A percentile compares a stretch with the other conserved stretches of the same genome.
These are phyloP conservation scores for Dimargaris verticillata DNA, from an alignment of 192 early-diverging fungal genomes.

Conservation along the genomic window DNA sequence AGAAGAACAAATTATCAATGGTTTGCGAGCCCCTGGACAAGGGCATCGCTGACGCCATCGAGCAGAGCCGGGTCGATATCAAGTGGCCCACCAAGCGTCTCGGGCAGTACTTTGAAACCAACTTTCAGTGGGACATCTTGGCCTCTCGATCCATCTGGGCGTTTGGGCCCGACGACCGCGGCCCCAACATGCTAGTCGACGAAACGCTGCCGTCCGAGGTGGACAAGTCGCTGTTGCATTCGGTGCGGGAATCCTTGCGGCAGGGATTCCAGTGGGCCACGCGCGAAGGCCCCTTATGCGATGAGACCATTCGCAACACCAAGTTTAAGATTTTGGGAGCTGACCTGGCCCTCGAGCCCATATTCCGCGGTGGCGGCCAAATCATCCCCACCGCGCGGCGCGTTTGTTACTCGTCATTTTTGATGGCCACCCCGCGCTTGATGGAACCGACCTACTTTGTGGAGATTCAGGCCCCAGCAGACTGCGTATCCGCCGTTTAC, in stretches of 20 bases:
- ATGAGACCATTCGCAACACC: slow-evolving; percentile 92
- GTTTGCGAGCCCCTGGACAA: slow-evolving; percentile 88
- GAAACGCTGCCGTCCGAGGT: slow-evolving; percentile 90
- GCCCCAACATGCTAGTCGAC: slow-evolving; percentile 86
- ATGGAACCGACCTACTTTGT: slow-evolving; percentile 97
- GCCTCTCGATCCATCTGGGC: slow-evolving; percentile 93
- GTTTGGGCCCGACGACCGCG: slow-evolving; percentile 84
- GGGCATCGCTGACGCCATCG: slow-evolving; percentile 85
- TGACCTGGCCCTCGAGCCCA: slow-evolving; percentile 64
- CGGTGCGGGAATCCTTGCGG: slow-evolving; percentile 68
- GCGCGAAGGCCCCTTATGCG: slow-evolving; percentile 87
- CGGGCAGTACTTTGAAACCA: slow-evolving; percentile 63
- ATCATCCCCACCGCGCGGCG: slow-evolving; percentile 92
- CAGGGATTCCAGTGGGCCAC: slow-evolving; percentile 99
- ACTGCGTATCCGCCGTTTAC: slow-evolving; percentile 89
- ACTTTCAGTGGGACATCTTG: slow-evolving; percentile 88
- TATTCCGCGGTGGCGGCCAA: slow-evolving; percentile 88
- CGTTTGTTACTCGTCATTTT: slow-evolving; percentile 90
- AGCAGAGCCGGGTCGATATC: slow-evolving; percentile 48
- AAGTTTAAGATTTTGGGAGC: slow-evolving; percentile 89
- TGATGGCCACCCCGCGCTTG: slow-evolving; percentile 84
- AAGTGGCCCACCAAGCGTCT: slow-evolving; percentile 58
- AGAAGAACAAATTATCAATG: slow-evolving; percentile 93
- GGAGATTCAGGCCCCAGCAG: slow-evolving; percentile 92
- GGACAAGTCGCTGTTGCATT: slow-evolving; percentile 62